Conservation (phyloP, 2,329 filamentous ascomycete genomes). For the Aspergillus sp. region DNA sequence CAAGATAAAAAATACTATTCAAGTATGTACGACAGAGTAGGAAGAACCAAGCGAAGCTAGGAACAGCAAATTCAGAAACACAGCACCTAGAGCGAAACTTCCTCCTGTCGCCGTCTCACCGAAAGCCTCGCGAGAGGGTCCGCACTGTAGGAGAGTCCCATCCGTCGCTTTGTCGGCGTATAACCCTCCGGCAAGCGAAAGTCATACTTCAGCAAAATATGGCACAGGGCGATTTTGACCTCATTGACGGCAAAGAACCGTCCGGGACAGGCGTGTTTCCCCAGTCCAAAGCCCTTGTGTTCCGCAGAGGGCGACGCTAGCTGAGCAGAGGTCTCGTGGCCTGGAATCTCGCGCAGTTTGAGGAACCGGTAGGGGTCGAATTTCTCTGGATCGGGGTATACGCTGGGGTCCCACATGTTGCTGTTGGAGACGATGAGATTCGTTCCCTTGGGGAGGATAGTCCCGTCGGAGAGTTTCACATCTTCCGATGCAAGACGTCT, state of each 20-base stretch:
- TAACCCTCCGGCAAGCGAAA: neutral
- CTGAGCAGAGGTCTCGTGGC: conserved; percentile 9
- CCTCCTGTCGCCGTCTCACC: neutral
- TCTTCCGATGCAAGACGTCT: neutral
- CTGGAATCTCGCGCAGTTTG: conserved; percentile 5
- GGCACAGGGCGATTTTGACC: conserved; percentile 1
- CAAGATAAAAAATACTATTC: neutral
- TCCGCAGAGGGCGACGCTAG: conserved; percentile 15
- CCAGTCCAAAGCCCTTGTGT: conserved; percentile 29
- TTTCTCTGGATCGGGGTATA: conserved; percentile 2
- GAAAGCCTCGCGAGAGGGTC: neutral
- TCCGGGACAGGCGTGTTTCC: conserved; percentile 17
- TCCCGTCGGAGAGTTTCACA: conserved; percentile 11
- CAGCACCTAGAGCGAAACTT: neutral
- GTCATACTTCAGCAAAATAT: conserved; percentile 7
- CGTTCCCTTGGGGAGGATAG: conserved; percentile 5
- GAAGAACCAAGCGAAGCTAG: neutral
- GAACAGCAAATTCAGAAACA: neutral
- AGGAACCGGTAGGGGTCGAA: conserved; percentile 16
- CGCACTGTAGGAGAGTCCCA: neutral
- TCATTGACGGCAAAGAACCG: conserved; percentile 6
- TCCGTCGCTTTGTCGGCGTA: neutral
- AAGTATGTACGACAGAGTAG: neutral
- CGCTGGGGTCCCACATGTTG: conserved; percentile 5
- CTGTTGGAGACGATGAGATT: conserved; percentile 2